Evolutionary conservation across 1,284 basidiomycete species (phyloP).

Genomic region (Ganoderma boninense): DNA sequence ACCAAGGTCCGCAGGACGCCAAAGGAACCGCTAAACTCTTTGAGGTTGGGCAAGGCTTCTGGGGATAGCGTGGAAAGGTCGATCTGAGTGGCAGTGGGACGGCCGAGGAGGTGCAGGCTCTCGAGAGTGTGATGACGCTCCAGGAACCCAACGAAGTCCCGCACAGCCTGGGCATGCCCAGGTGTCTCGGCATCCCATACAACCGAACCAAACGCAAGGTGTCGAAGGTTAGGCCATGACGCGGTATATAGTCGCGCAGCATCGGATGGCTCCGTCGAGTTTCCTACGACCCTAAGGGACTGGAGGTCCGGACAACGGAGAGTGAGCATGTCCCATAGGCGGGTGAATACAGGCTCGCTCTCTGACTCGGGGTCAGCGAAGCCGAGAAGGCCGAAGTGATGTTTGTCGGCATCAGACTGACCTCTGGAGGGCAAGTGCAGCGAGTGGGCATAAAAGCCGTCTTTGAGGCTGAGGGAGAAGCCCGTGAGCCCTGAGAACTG

Average conservation of each 20-base stretch:
- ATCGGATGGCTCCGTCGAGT: constrained; percentile 56
- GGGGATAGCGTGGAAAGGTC: constrained; percentile 58
- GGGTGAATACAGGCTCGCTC: constrained; percentile 50
- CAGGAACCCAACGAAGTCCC: constrained; percentile 71
- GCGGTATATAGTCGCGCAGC: constrained; percentile 52
- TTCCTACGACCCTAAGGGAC: constrained; percentile 65
- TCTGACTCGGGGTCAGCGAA: constrained; percentile 37
- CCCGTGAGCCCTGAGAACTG: constrained; percentile 67
- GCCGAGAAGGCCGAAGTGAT: constrained; percentile 19
- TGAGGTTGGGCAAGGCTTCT: constrained; percentile 56
- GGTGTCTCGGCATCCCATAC: constrained; percentile 58
- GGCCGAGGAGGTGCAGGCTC: constrained; percentile 60
- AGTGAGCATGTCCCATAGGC: constrained; percentile 75
- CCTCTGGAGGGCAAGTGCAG: constrained; percentile 60
- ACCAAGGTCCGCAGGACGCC: constrained; percentile 66
- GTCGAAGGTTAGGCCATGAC: constrained; percentile 68
- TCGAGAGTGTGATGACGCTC: constrained; percentile 66
- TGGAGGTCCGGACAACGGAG: constrained; percentile 67
- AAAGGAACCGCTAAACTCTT: constrained; percentile 66
- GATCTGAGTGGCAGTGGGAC: constrained; percentile 57
- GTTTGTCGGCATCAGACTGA: constrained; percentile 40
- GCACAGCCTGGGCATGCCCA: constrained; percentile 40
- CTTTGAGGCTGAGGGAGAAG: constrained; percentile 66
- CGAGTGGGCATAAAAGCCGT: constrained; percentile 67
- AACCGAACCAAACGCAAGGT: constrained; percentile 68